These are phyloP conservation scores for Neofusicoccum kwambonambiense DNA, from an alignment of 2,329 filamentous ascomycete species.

Conservation along the genomic window DNA sequence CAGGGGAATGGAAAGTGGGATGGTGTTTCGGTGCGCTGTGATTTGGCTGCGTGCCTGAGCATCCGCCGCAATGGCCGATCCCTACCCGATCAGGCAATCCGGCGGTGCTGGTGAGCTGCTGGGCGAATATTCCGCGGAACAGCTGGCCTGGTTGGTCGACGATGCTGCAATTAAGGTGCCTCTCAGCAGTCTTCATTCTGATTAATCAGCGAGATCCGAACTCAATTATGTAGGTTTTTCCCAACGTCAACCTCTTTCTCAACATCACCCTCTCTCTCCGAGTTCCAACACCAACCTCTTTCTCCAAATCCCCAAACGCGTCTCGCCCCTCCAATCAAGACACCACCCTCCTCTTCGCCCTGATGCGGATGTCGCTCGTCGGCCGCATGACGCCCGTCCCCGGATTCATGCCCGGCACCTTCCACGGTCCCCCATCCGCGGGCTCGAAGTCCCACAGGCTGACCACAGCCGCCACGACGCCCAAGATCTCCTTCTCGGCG, in stretches of 20 bases:
- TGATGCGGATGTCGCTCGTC: background rate
- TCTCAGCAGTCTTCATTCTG: too few relatives aligned
- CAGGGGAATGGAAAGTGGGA: background rate
- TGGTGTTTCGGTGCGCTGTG: background rate
- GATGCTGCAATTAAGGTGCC: too few relatives aligned
- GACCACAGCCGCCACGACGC: constrained; percentile 53
- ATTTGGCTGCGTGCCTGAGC: background rate
- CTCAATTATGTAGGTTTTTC: background rate
- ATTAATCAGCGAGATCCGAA: background rate
- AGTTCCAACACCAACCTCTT: background rate
- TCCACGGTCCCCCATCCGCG: constrained; percentile 21
- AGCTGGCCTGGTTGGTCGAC: too few relatives aligned
- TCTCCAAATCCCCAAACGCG: background rate
- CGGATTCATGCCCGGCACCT: constrained; percentile 17
- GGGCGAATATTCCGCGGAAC: too few relatives aligned
- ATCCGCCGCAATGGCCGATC: background rate
- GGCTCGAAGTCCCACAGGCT: constrained; percentile 58
- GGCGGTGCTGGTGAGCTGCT: background rate
- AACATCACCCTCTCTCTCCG: background rate
- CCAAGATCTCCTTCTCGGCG: constrained; percentile 51
- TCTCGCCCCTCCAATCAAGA: background rate
- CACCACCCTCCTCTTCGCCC: constrained; percentile 3
- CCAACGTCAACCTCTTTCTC: background rate
- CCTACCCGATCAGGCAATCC: background rate
- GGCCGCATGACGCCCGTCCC: constrained; percentile 19